phyloP scores from a whole-genome alignment of 371 early-diverging fungal genomes.

The Rhizopus arrhizus region DNA sequence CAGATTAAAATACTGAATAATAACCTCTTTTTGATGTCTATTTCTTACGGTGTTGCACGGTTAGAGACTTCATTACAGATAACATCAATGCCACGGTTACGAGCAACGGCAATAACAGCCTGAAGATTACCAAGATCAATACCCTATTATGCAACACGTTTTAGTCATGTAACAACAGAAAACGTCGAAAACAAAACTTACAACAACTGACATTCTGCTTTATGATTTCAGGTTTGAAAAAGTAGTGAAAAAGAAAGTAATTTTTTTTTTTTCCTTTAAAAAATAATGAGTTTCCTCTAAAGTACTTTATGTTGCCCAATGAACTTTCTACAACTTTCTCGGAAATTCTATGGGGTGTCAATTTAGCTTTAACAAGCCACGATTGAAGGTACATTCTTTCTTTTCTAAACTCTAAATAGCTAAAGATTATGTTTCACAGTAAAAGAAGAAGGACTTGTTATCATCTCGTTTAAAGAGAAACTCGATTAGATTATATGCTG shows the following conservation, averaged over 20 bases:
- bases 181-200: slow-evolving; percentile 26
- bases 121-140: slow-evolving; percentile 97
- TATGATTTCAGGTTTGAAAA: not conserved
- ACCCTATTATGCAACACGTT: slow-evolving; percentile 52
- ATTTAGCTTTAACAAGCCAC: too few relatives aligned
- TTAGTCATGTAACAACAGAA: not conserved
- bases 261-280: not conserved
- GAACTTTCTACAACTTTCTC: slow-evolving; percentile 23
- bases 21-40: not conserved
- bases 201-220: slow-evolving; percentile 48
- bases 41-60: slow-evolving; percentile 91
- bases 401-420: too few relatives aligned
- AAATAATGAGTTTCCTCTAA: too few relatives aligned
- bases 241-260: not conserved
- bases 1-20: slow-evolving; percentile 1
- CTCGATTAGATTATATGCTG: too few relatives aligned
- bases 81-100: slow-evolving; percentile 98
- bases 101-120: slow-evolving; percentile 94
- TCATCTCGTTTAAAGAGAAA: too few relatives aligned
- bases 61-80: slow-evolving; percentile 96
- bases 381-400: too few relatives aligned
- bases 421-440: too few relatives aligned
- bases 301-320: not conserved
- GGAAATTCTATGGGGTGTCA: slow-evolving; percentile 15
- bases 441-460: too few relatives aligned